Conservation (phyloP, 305 asterid genomes). For the Andrographis paniculata region DNA sequence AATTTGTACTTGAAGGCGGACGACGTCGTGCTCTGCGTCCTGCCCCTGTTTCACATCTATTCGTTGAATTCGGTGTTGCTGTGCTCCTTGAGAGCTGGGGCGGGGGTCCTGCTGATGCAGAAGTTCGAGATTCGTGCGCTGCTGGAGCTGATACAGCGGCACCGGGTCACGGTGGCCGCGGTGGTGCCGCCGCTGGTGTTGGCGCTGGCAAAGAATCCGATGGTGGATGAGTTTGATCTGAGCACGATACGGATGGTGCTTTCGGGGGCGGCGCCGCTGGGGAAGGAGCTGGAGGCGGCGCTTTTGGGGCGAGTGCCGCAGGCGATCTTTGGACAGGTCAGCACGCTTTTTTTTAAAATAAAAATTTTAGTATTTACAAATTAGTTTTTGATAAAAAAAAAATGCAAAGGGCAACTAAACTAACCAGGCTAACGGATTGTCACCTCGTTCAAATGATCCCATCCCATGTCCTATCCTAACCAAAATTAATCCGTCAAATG, state of each 20-base stretch:
- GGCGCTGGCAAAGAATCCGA: constrained; percentile 71
- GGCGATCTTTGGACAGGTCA: constrained; percentile 86
- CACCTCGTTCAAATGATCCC: no score
- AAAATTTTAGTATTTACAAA: no score
- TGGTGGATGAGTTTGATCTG: constrained; percentile 58
- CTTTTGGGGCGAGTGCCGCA: constrained; percentile 59
- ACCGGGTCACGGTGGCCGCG: constrained; percentile 70
- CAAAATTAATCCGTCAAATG: no score
- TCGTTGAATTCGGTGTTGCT: constrained; percentile 56
- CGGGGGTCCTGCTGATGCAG: constrained; percentile 50
- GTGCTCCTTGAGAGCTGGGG: constrained; percentile 64
- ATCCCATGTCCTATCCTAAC: no score
- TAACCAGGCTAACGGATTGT: no score
- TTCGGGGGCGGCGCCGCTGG: constrained; percentile 91
- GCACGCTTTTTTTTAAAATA: no score
- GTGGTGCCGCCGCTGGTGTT: constrained; percentile 82
- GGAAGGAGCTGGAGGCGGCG: constrained; percentile 69
- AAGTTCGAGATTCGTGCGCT: constrained; percentile 61
- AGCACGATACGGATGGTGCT: constrained; percentile 61
- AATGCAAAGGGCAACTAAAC: no score
- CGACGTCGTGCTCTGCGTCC: constrained; percentile 65
- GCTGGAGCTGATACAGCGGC: constrained; percentile 52
- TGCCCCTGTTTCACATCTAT: constrained; percentile 68
- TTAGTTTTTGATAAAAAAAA: no score
- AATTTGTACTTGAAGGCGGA: constrained; percentile 39